phyloP scores from a whole-genome alignment of 371 early-diverging fungal species.

The Mucor velutinosus region DNA sequence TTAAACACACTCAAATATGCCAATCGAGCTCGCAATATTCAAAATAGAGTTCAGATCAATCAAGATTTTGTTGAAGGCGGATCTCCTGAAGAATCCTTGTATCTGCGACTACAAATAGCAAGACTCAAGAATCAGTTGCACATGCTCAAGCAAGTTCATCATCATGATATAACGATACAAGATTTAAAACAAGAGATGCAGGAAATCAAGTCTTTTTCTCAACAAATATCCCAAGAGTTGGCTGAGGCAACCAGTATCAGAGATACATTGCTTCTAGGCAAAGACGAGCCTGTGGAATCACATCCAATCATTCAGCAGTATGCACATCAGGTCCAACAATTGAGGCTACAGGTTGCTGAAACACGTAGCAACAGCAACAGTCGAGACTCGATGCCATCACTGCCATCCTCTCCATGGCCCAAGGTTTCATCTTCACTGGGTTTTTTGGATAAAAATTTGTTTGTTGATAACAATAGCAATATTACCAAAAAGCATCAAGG shows the following conservation, averaged over 20 bases:
- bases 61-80: slow-evolving; percentile 3
- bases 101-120: slow-evolving; percentile 60
- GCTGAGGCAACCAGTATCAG: slow-evolving; percentile 46
- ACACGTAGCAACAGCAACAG: slow-evolving; percentile 15
- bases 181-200: slow-evolving; percentile 40
- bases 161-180: slow-evolving; percentile 22
- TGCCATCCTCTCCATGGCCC: neutral
- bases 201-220: slow-evolving; percentile 37
- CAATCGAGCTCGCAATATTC: slow-evolving; percentile 76
- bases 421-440: slow-evolving; percentile 6
- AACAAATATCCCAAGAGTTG: slow-evolving; percentile 40
- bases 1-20: slow-evolving; percentile 87
- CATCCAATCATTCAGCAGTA: slow-evolving; percentile 52
- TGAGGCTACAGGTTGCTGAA: slow-evolving; percentile 44
- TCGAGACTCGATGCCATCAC: neutral
- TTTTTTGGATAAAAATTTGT: neutral
- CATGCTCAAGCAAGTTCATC: slow-evolving; percentile 28
- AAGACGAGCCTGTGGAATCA: slow-evolving; percentile 23
- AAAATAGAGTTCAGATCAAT: slow-evolving; percentile 57
- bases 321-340: slow-evolving; percentile 30
- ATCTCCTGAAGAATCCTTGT: slow-evolving; percentile 46
- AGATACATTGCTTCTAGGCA: slow-evolving; percentile 40
- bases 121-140: slow-evolving; percentile 55
- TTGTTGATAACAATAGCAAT: neutral
- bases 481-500: neutral